phyloP scores from a whole-genome alignment of 495 filamentous ascomycete genomes.

The Penicillium simplicissimum region DNA sequence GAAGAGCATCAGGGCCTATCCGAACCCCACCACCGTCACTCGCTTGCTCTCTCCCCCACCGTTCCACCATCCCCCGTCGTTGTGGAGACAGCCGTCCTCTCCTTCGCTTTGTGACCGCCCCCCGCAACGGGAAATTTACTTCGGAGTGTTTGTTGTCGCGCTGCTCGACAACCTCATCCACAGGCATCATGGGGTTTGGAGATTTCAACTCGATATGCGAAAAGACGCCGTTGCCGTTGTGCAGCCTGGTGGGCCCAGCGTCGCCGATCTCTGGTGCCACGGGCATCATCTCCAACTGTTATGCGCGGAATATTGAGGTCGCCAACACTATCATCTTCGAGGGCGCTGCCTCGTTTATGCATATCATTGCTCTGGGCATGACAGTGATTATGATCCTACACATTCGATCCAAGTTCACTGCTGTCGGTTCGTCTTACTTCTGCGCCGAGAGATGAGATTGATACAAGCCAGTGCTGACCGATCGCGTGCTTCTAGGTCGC shows the following conservation, averaged over 20 bases:
- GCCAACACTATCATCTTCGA: conserved; percentile 99
- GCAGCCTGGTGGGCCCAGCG: conserved; percentile 74
- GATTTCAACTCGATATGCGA: conserved; percentile 85
- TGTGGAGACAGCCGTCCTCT: conserved; percentile 31
- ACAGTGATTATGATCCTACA: conserved; percentile 96
- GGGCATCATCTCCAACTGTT: conserved; percentile 88
- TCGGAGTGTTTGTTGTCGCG: conserved; percentile 22
- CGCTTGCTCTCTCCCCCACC: conserved; percentile 19
- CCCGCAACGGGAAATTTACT: conserved; percentile 21
- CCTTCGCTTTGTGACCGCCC: conserved; percentile 25
- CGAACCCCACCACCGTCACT: conserved; percentile 17
- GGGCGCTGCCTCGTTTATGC: conserved; percentile 85
- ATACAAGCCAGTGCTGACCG: not conserved
- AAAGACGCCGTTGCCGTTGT: conserved; percentile 82
- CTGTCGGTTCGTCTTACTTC: conserved; percentile 75
- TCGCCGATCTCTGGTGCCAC: conserved; percentile 63
- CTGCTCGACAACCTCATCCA: conserved; percentile 9
- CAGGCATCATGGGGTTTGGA: conserved; percentile 77
- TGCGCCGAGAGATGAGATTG: not conserved
- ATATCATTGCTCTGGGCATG: conserved; percentile 90
- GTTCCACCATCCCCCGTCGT: conserved; percentile 28
- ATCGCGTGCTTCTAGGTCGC: conserved; percentile 60
- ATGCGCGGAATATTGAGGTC: conserved; percentile 90
- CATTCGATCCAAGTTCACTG: conserved; percentile 95
- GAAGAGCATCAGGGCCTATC: conserved; percentile 1